Conservation (phyloP, 2,329 filamentous ascomycete genomes). For the Fusarium armeniacum region DNA sequence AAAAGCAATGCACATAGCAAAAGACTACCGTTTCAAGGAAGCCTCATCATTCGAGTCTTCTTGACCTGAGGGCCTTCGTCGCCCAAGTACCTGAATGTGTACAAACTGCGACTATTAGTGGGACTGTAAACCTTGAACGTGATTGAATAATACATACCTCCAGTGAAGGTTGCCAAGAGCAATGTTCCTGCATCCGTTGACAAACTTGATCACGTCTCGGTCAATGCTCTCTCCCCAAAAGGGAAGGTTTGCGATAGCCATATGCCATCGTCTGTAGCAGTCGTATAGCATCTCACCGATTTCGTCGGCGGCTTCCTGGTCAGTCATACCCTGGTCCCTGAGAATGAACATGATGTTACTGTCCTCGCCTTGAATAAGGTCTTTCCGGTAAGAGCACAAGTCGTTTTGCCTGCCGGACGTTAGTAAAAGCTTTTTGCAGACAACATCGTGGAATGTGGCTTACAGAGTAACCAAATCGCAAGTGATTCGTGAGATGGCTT, state of each 20-base stretch:
- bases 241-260: constrained; percentile 21
- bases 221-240: constrained; percentile 32
- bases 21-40: neutral
- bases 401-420: constrained; percentile 22
- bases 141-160: neutral
- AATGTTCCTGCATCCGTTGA: constrained; percentile 32
- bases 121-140: neutral
- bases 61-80: constrained; percentile 25
- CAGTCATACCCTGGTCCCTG: constrained; percentile 28
- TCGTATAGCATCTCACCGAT: constrained; percentile 33
- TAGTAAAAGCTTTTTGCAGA: neutral
- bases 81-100: constrained; percentile 21
- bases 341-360: constrained; percentile 35
- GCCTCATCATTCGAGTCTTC: constrained; percentile 29
- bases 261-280: constrained; percentile 28
- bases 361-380: constrained; percentile 26
- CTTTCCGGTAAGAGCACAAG: constrained; percentile 31
- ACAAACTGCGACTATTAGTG: constrained; percentile 5
- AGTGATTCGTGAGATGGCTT: constrained; percentile 31
- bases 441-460: neutral
- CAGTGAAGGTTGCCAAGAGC: constrained; percentile 28
- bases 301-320: constrained; percentile 28
- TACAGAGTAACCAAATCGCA: constrained; percentile 30
- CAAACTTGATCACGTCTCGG: constrained; percentile 31
- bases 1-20: neutral